Base-by-base conservation (phyloP, 352 stramenopile species). In the Phytophthora uliginosa region DNA sequence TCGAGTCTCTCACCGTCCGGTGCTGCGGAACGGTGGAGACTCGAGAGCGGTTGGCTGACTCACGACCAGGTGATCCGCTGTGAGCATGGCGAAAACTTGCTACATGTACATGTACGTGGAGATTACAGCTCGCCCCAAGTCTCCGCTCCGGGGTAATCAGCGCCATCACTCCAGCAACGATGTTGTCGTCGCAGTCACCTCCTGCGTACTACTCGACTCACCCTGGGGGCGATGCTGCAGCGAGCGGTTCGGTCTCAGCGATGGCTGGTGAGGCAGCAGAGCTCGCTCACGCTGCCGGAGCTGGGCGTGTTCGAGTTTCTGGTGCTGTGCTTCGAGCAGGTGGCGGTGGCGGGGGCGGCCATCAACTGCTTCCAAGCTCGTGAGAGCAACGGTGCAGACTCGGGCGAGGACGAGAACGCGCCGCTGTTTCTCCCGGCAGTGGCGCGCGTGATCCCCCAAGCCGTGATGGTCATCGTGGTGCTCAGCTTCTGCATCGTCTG, bases 321-420 rank as follows among this genome's bases (percentile, higher is more conserved):
- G 17, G 65, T 77, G 60, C 56, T 77, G 33, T 74, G 64, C 31
- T 74, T 77, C 56, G 71, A 77, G 59, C 71, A 77, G 55, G 62
- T 77, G 34, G 58, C 69, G 4, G 69, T 77, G 64, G 71, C 65
- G 10, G 65, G 71, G 33, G 71, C 71, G 6, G 71, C 65, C 22
- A 73, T 77, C 53, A 77, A 77, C 42, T 77, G 71, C 55, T 77
- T 74, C 45, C 63, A 69, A 26, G 63, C 58, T 17, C 59, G 17
- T 0, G 15, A 54, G 51, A 20, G 20, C 3, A n/a, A 51, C 53
- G 31, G 22, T 8, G 47, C 8, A n/a, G 18, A 18, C 24, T 48
- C 31, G 7, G 24, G 8, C n/a, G 42, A 24, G 4, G 45, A 9
- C 26, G 40, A 26, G 31, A 71, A 59, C 57, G 63, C 56, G 7